Base-by-base conservation (phyloP, 768 basidiomycete species). In the Suillus discolor region DNA sequence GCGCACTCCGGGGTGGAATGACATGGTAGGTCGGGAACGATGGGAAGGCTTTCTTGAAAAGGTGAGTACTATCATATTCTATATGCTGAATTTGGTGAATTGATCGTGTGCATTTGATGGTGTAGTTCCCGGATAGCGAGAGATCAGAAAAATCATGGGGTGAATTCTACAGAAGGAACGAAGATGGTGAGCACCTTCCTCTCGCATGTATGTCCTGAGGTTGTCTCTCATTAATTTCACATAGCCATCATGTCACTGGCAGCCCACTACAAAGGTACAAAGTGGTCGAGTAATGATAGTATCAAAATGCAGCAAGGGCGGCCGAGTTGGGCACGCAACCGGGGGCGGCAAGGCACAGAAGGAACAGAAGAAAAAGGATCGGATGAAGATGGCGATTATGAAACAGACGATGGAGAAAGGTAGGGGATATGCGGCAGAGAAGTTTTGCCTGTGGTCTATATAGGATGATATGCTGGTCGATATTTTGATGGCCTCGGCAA, bases 121-220 rank as follows among this genome's bases (percentile, higher is more conserved):
- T 61, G 8, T 54, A 90, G 89, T 80, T 84, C 71, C 79, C 83
- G 28, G 84, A 84, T 70, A 75, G 72, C 18, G 69, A 67, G 39
- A 80, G 89, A 66, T 79, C 85, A 42, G 72, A 74, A 4, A 88
- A 85, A 69, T 81, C 87, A 8, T 91, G 89, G 89, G 80, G 77
- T 23, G 87, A 89, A 71, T 86, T 83, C 68, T 88, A 85, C 69
- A 80, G 87, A 38, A 79, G 77, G 65, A 77, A 87, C 66, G 83
- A 87, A 72, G 59, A 72, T 65, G 76, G 89, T 88, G 61, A 47
- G 77, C 23, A 75, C 68, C n/a, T 18, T 51, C 62, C n/a, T 42
- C 47, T 31, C 15, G 47, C 12, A 6, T n/a, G 11, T 49, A 49
- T 39, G 62, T 61, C 42, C 39, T 73, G 64, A 16, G 49, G 44